Evolutionary conservation across 2,329 filamentous ascomycete genomes (phyloP).

Genomic region (Daldinia eschscholtzii): DNA sequence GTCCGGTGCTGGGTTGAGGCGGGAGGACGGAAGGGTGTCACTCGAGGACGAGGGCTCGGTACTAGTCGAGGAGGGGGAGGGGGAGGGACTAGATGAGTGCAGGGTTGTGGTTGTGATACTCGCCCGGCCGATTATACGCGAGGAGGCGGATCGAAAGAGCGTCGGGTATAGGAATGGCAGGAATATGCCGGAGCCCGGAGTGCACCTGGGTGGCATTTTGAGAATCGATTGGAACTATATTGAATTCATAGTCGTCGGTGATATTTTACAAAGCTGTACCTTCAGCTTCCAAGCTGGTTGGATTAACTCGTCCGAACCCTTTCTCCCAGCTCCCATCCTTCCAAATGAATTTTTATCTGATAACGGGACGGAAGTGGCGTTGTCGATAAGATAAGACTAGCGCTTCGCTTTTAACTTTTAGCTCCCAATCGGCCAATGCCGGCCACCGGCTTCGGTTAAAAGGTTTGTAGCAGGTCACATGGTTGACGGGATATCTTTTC

Average conservation of each 20-base stretch:
- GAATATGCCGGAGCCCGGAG: conserved; percentile 54
- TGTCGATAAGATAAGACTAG: conserved; percentile 35
- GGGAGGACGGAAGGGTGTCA: conserved; percentile 62
- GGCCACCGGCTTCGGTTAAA: conserved; percentile 42
- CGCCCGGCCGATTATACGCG: conserved; percentile 45
- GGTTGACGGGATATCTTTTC: conserved; percentile 42
- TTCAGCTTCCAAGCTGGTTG: conserved; percentile 6
- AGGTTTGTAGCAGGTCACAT: conserved; percentile 33
- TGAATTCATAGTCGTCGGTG: conserved; percentile 13
- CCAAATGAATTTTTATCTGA: conserved; percentile 17
- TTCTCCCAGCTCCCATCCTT: not conserved
- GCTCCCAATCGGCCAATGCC: conserved; percentile 16
- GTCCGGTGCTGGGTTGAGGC: conserved; percentile 83
- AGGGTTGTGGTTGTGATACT: conserved; percentile 47
- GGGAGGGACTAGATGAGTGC: conserved; percentile 36
- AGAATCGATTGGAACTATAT: conserved; percentile 27
- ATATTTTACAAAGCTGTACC: conserved; percentile 7
- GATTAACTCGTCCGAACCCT: conserved; percentile 14
- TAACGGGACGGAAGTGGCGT: conserved; percentile 24
- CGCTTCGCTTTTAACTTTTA: conserved; percentile 13
- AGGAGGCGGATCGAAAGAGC: conserved; percentile 53
- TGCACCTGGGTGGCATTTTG: conserved; percentile 59
- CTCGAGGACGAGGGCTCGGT: conserved; percentile 50
- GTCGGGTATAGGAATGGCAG: conserved; percentile 66
- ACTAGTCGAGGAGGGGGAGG: conserved; percentile 40